phyloP scores from a whole-genome alignment of 306 rosid genomes.

The Quercus aquifolioides region DNA sequence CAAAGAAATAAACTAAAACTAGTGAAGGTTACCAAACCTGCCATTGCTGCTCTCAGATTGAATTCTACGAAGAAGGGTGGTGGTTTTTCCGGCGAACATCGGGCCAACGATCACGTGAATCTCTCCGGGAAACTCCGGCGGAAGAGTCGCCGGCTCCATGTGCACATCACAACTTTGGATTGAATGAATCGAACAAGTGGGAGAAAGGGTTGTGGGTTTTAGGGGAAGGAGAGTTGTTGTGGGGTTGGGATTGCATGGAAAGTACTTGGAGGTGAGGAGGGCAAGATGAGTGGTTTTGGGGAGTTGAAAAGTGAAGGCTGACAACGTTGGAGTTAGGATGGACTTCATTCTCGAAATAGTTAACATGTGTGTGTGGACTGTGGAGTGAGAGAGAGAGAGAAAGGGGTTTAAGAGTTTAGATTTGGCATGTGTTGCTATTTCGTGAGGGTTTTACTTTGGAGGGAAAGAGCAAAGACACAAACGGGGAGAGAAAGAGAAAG shows the following conservation, averaged over 20 bases:
- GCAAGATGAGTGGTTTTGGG: conserved; percentile 35
- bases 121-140: conserved; percentile 51
- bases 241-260: neutral
- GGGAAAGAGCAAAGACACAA: neutral
- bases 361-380: conserved; percentile 7
- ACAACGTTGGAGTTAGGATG: conserved; percentile 44
- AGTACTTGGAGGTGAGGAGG: conserved; percentile 29
- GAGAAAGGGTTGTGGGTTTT: conserved; percentile 27
- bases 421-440: neutral
- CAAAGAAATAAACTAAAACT: neutral
- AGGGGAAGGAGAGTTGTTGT: conserved; percentile 20
- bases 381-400: neutral
- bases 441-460: neutral
- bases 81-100: conserved; percentile 91
- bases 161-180: conserved; percentile 36
- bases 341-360: conserved; percentile 52
- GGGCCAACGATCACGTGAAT: conserved; percentile 89
- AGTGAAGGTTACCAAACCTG: conserved; percentile 44
- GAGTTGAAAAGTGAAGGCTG: conserved; percentile 38
- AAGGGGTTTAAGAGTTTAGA: conserved; percentile 53
- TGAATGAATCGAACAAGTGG: conserved; percentile 16
- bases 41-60: conserved; percentile 63
- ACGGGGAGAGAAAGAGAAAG: no score
- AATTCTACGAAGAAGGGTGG: conserved; percentile 74
- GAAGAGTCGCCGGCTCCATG: conserved; percentile 27